Conservation (phyloP, 768 basidiomycete species). For the Tubosaeta sp. region DNA sequence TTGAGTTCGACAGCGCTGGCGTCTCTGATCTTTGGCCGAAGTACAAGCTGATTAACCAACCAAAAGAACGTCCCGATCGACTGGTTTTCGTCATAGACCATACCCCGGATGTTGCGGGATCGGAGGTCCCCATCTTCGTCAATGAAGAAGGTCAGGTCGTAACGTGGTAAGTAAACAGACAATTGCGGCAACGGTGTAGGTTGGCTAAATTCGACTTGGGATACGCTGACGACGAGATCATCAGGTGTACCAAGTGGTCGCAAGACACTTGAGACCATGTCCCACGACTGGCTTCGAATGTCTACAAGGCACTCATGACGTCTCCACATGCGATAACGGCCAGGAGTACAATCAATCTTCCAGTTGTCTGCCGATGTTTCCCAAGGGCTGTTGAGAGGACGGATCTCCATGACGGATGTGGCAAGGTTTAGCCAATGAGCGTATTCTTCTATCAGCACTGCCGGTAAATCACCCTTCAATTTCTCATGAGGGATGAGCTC, state of each 20-base stretch:
- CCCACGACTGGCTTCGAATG: conserved; percentile 24
- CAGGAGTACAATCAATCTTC: conserved; percentile 14
- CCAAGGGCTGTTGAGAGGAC: conserved; percentile 25
- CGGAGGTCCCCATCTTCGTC: conserved; percentile 32
- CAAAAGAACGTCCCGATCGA: conserved; percentile 43
- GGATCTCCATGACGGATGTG: conserved; percentile 24
- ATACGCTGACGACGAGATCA: conserved; percentile 21
- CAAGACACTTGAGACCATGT: conserved; percentile 22
- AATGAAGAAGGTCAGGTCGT: conserved; percentile 38
- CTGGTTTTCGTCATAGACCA: conserved; percentile 39
- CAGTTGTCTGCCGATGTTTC: conserved; percentile 24
- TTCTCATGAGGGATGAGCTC: conserved; percentile 24
- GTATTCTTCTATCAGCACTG: conserved; percentile 16
- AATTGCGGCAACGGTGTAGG: conserved; percentile 9
- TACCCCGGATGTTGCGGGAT: conserved; percentile 37
- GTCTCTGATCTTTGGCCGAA: conserved; percentile 25
- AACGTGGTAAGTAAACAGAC: conserved; percentile 35
- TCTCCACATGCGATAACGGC: conserved; percentile 3
- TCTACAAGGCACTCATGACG: conserved; percentile 20
- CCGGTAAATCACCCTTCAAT: conserved; percentile 25
- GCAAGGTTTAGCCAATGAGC: conserved; percentile 32
- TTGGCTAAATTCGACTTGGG: not conserved
- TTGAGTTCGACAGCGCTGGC: not conserved
- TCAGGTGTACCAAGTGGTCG: conserved; percentile 17
- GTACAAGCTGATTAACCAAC: conserved; percentile 36